Conservation (phyloP, 371 early-diverging fungal species). For the Rhizomucor pusillus region DNA sequence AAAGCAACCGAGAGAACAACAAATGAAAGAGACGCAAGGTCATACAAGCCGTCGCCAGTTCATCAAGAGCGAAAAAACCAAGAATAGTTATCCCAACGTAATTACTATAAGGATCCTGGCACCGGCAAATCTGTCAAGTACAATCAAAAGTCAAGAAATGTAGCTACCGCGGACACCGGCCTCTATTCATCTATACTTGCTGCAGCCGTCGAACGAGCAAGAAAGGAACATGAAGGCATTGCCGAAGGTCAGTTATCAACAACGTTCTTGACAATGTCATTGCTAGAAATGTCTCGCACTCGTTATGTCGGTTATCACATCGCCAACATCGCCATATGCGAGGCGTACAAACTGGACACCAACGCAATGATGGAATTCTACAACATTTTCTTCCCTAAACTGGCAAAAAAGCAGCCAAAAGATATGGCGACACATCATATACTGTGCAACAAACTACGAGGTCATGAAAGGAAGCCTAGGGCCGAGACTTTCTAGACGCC, state of each 20-base stretch:
- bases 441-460: slow-evolving; percentile 5
- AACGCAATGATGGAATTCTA: background rate
- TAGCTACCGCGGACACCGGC: slow-evolving; percentile 3
- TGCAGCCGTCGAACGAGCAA: slow-evolving; percentile 4
- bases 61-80: too few species aligned
- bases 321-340: background rate
- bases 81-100: too few species aligned
- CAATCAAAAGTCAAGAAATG: background rate
- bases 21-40: too few species aligned
- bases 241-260: too few species aligned
- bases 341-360: background rate
- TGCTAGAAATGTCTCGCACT: background rate
- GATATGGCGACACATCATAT: slow-evolving; percentile 2
- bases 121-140: background rate
- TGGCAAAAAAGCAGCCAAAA: background rate
- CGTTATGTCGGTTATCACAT: background rate
- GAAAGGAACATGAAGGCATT: too few species aligned
- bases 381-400: background rate
- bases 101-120: background rate
- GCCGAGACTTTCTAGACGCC: too few species aligned
- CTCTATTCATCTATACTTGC: slow-evolving; percentile 4
- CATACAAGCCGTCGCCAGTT: too few species aligned
- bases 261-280: background rate
- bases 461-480: too few species aligned
- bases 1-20: too few species aligned